Conservation (phyloP, 2,329 filamentous ascomycete species). For the Xylaria sp. region DNA sequence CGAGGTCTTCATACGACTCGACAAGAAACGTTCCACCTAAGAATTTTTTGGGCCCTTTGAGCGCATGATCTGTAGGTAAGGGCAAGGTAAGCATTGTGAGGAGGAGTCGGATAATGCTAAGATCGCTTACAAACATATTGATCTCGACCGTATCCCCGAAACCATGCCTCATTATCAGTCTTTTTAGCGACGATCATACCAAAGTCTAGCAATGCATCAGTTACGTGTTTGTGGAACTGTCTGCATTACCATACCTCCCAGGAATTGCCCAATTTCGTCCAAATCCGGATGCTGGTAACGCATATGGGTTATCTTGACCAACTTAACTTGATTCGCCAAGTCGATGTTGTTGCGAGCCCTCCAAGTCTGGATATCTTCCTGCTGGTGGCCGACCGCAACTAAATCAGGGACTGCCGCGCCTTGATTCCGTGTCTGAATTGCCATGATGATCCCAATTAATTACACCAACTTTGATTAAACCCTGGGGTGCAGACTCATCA, state of each 20-base stretch:
- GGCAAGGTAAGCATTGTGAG: constrained; percentile 5
- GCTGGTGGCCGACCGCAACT: constrained; percentile 32
- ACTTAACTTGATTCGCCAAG: constrained; percentile 26
- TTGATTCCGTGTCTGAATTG: constrained; percentile 28
- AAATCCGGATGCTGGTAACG: constrained; percentile 38
- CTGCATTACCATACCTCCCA: constrained; percentile 26
- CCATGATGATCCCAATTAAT: constrained; percentile 14
- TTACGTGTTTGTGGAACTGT: background rate
- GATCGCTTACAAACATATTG: constrained; percentile 37
- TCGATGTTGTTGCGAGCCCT: constrained; percentile 37
- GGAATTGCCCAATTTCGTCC: constrained; percentile 31
- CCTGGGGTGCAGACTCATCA: background rate
- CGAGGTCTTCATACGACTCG: constrained; percentile 34
- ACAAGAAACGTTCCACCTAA: constrained; percentile 35
- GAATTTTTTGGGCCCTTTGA: constrained; percentile 36
- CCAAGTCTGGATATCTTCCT: constrained; percentile 34
- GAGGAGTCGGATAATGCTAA: background rate
- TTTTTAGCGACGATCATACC: constrained; percentile 34
- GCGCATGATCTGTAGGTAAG: constrained; percentile 26
- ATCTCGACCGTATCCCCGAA: constrained; percentile 35
- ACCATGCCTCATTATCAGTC: constrained; percentile 31
- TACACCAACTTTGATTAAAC: background rate
- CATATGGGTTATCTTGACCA: constrained; percentile 36
- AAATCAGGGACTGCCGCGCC: constrained; percentile 33
- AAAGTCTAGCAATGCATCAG: constrained; percentile 32